Percentiles rank a stretch among this genome's conserved stretches.
phyloP scores from a whole-genome alignment of 148 eudicot genomes.

The Polygonum maritimum region DNA sequence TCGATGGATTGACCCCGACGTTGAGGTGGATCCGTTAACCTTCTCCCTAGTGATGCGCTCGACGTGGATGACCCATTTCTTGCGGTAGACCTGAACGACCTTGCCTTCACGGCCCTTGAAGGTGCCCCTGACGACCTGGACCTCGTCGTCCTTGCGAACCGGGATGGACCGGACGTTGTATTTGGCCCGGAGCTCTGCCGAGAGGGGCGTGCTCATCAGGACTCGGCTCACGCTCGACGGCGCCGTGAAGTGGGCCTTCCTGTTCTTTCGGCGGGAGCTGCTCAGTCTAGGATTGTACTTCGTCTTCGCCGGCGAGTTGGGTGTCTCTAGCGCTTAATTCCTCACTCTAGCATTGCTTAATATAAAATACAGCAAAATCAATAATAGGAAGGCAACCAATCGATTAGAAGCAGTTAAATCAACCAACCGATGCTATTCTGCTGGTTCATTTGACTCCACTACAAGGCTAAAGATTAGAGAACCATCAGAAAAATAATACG shows the following conservation, averaged over 20 bases:
- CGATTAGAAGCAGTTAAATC: background rate
- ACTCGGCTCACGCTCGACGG: background rate
- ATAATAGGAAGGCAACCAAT: too few species aligned
- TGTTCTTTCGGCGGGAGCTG: too few species aligned
- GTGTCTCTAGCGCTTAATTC: too few species aligned
- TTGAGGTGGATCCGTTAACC: background rate
- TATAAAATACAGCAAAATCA: too few species aligned
- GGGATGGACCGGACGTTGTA: background rate
- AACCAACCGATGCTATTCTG: background rate
- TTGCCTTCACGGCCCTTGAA: background rate
- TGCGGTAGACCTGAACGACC: background rate
- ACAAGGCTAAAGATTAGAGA: background rate
- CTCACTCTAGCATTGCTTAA: too few species aligned
- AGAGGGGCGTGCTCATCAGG: background rate
- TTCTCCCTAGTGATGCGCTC: background rate
- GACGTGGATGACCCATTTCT: background rate
- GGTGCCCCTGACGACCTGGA: background rate
- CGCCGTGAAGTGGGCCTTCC: background rate
- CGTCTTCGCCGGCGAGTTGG: too few species aligned
- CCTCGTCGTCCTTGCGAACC: background rate
- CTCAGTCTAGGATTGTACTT: too few species aligned
- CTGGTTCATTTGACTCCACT: background rate
- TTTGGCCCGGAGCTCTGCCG: background rate
- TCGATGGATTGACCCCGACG: too few species aligned
- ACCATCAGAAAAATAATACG: background rate